These are phyloP conservation scores for Rubroshorea leprosula DNA, from an alignment of 345 rosid species.

Conservation along the genomic window DNA sequence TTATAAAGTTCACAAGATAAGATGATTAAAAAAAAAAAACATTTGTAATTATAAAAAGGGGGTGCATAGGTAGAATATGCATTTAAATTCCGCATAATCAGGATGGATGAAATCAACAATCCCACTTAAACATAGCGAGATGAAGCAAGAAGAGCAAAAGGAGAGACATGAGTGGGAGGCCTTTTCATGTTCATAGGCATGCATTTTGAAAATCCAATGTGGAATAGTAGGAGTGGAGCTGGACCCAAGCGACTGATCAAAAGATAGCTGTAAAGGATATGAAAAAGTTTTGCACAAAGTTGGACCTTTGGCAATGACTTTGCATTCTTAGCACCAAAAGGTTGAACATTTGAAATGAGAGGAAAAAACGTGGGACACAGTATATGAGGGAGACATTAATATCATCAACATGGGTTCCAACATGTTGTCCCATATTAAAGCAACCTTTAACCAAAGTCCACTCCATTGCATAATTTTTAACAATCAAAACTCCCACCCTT, in stretches of 20 bases:
- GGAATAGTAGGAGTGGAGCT: not conserved
- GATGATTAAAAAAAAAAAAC: too few relatives aligned
- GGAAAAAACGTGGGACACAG: constrained; percentile 5
- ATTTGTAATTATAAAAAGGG: too few relatives aligned
- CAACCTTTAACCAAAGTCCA: constrained; percentile 16
- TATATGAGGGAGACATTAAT: not conserved
- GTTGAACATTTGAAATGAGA: constrained; percentile 16
- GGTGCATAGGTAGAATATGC: too few relatives aligned
- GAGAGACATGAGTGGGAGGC: not conserved
- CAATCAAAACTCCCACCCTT: not conserved
- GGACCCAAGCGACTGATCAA: constrained; percentile 5
- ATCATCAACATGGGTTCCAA: constrained; percentile 4
- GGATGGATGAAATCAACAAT: too few relatives aligned
- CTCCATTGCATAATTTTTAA: not conserved
- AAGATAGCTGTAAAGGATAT: not conserved
- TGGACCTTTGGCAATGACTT: constrained; percentile 18
- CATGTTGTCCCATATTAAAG: not conserved
- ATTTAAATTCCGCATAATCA: too few relatives aligned
- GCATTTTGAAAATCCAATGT: not conserved
- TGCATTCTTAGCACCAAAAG: constrained; percentile 16
- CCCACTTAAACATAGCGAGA: too few relatives aligned
- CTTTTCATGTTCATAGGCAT: not conserved
- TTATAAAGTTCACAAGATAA: too few relatives aligned
- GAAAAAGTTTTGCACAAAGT: constrained; percentile 2
- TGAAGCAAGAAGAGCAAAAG: too few relatives aligned